Percentiles rank a stretch among this genome's conserved stretches.
Evolutionary conservation across 345 rosid species (phyloP).

Genomic region (Populus pruinosa): DNA sequence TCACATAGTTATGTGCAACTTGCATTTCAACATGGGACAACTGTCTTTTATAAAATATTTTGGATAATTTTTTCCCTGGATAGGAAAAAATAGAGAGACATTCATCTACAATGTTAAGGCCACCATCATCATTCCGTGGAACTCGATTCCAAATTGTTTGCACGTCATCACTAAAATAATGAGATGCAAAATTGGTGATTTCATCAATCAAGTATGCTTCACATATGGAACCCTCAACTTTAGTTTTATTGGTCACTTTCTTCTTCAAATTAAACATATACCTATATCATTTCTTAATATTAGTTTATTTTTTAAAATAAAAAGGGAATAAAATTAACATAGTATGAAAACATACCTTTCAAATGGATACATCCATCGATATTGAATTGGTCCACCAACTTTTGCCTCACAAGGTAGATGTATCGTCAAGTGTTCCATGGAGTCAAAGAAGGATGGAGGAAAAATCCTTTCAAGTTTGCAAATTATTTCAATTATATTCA

Average conservation of each 20-base stretch:
- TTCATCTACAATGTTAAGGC: not conserved
- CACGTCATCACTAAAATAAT: not conserved
- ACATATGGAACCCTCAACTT: too few species aligned
- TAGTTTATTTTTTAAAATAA: not conserved
- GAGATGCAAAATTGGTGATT: too few species aligned
- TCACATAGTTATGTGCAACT: not conserved
- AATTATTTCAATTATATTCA: not conserved
- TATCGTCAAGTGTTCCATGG: too few species aligned
- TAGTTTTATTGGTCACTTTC: too few species aligned
- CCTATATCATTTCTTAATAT: not conserved
- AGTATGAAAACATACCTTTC: too few species aligned
- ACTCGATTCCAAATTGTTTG: not conserved
- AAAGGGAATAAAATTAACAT: not conserved
- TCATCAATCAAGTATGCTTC: too few species aligned
- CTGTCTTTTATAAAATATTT: not conserved
- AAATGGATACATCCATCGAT: too few species aligned
- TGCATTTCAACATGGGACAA: not conserved
- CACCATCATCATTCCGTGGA: not conserved
- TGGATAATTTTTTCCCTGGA: not conserved
- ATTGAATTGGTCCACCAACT: too few species aligned
- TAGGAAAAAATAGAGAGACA: not conserved
- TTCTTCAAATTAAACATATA: too few species aligned
- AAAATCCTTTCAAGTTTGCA: not conserved
- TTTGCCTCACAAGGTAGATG: too few species aligned
- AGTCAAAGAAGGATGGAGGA: too few species aligned